Conservation (phyloP, 2,329 filamentous ascomycete species). For the Phaeophleospora eucalypticola region DNA sequence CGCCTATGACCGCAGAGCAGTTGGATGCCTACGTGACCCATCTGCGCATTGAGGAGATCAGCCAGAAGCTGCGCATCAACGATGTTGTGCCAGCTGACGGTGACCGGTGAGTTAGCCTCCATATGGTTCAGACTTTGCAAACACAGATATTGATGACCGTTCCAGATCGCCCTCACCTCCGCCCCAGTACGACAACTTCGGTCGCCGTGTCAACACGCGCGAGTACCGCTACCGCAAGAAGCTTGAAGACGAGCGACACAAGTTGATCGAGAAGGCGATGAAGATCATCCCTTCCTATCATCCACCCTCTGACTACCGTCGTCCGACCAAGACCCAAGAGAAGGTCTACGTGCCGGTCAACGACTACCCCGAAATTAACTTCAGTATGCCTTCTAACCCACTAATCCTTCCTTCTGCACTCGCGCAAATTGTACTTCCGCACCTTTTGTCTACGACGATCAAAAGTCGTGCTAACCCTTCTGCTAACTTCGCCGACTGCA, state of each 20-base stretch:
- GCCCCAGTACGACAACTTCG: conserved; percentile 98
- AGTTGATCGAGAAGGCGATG: conserved; percentile 98
- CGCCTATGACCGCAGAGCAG: conserved; percentile 98
- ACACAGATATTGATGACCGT: conserved; percentile 9
- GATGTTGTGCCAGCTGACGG: conserved; percentile 97
- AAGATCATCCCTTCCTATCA: conserved; percentile 99
- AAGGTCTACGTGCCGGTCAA: conserved; percentile 99
- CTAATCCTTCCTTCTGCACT: conserved; percentile 39
- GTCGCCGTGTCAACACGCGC: conserved; percentile 97
- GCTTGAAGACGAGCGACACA: conserved; percentile 97
- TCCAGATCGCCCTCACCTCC: conserved; percentile 86
- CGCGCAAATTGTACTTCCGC: conserved; percentile 24
- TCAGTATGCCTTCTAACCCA: conserved; percentile 99
- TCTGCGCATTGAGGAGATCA: conserved; percentile 97
- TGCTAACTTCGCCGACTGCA: conserved; percentile 26
- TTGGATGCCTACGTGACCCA: conserved; percentile 95
- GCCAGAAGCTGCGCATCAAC: conserved; percentile 97
- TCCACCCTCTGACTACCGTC: conserved; percentile 95
- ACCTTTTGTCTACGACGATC: conserved; percentile 30
- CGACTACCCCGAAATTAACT: conserved; percentile 99
- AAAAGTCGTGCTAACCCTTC: conserved; percentile 32
- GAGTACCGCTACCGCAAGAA: conserved; percentile 98
- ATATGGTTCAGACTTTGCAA: conserved; percentile 1
- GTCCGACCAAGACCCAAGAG: conserved; percentile 99
- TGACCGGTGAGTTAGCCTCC: conserved; percentile 66